Evolutionary conservation across 805 yeast species (phyloP).

Genomic region (Gaillardinia entomophila): DNA sequence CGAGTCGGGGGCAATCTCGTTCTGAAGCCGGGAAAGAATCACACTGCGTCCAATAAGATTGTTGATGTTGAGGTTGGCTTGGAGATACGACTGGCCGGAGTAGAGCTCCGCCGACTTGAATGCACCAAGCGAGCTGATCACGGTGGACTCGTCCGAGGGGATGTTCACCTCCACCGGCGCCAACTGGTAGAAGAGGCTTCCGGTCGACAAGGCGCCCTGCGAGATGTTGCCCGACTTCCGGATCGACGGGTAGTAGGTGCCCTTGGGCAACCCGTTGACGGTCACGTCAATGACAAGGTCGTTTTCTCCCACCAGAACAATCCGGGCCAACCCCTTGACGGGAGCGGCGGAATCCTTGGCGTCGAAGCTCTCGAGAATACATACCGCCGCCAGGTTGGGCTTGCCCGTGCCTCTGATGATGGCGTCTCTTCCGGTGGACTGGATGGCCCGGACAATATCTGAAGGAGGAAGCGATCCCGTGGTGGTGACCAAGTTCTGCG

Average conservation of each 20-base stretch:
- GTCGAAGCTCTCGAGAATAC: slow-evolving; percentile 73
- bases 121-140: slow-evolving; percentile 33
- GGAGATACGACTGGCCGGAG: slow-evolving; percentile 34
- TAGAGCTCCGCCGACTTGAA: slow-evolving; percentile 9
- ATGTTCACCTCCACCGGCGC: slow-evolving; percentile 29
- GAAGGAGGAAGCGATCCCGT: slow-evolving; percentile 75
- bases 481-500: slow-evolving; percentile 58
- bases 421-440: slow-evolving; percentile 77
- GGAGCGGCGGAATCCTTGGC: slow-evolving; percentile 43
- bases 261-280: slow-evolving; percentile 62
- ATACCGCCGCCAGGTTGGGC: slow-evolving; percentile 85
- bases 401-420: slow-evolving; percentile 87
- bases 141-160: slow-evolving; percentile 20
- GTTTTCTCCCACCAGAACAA: slow-evolving; percentile 57
- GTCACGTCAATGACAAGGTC: slow-evolving; percentile 71
- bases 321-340: slow-evolving; percentile 82
- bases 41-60: slow-evolving; percentile 71
- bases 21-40: slow-evolving; percentile 38
- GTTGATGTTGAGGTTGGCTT: slow-evolving; percentile 41
- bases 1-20: slow-evolving; percentile 36
- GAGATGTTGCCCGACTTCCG: slow-evolving; percentile 73
- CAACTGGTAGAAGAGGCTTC: slow-evolving; percentile 42
- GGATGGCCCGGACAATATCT: slow-evolving; percentile 59
- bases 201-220: slow-evolving; percentile 64
- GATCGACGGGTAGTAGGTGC: slow-evolving; percentile 64